A percentile compares a stretch with the other conserved stretches of the same genome.
Evolutionary conservation across 177 flowering plant genomes (phyloP).

Genomic region (Vitis hybrid): DNA sequence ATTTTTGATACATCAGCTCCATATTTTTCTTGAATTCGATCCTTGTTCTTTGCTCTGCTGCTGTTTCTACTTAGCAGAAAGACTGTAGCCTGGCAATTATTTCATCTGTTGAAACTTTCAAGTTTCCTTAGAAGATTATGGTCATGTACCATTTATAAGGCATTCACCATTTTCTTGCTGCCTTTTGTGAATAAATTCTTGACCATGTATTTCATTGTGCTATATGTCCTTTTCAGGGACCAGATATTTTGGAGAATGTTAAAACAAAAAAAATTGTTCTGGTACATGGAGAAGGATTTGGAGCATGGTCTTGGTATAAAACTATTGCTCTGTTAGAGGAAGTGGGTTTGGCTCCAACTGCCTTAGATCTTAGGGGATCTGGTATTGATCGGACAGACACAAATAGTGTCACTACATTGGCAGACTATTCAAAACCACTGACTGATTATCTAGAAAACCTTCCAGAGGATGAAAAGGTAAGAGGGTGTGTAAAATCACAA

Average conservation of each 20-base stretch:
- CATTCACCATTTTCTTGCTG: no score
- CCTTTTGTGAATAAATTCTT: neutral
- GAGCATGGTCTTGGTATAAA: slow-evolving; percentile 99
- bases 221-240: slow-evolving; percentile 32
- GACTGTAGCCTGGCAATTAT: no score
- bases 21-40: no score
- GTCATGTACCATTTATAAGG: no score
- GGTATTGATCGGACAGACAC: slow-evolving; percentile 71
- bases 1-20: no score
- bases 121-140: no score
- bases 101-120: no score
- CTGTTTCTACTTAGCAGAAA: no score
- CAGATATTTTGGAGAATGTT: slow-evolving; percentile 63
- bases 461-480: slow-evolving; percentile 81
- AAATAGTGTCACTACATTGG: slow-evolving; percentile 58
- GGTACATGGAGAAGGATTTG: slow-evolving; percentile 97
- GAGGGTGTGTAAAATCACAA: neutral
- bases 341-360: slow-evolving; percentile 63
- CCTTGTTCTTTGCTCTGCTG: no score
- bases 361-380: slow-evolving; percentile 84
- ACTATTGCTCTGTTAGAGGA: slow-evolving; percentile 87
- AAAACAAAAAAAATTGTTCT: slow-evolving; percentile 69
- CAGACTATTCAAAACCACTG: slow-evolving; percentile 82
- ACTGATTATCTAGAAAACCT: slow-evolving; percentile 60
- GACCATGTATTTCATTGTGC: neutral